Evolutionary conservation across 2,329 filamentous ascomycete genomes (phyloP), one percentile per base, ranked within the genome.

Genomic region (Pseudogymnoascus sp.): DNA sequence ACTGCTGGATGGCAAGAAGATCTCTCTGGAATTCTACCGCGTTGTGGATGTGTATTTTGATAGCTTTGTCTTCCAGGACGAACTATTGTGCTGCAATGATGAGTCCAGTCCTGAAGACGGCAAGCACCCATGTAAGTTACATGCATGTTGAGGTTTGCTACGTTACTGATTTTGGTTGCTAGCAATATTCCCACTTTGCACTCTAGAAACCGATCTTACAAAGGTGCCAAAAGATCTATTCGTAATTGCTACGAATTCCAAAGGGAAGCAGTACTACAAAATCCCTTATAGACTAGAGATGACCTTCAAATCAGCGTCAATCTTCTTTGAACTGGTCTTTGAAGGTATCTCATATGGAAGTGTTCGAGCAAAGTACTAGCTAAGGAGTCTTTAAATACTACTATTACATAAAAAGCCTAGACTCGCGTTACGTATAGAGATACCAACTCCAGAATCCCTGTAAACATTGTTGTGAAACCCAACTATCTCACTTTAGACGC

Each of bases 21-120:
- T 41, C 1, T 41, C 38, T 41, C 38, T 23, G 10, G 0, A 13
- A 13, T 41, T 41, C 38, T 41, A 41, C 38, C 18, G 38, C 18
- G 38, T 41, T 41, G 38, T 41, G 19, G 38, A 39, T 39, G n/a
- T n/a, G n/a, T n/a, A 21, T 8, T 39, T 21, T 39, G 9, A 9
- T 2, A 62, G 58, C 23, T 65, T 60, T 39, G 48, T 61, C 21
- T 61, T 64, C 58, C 61, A 62, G 3, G 21, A 18, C 18, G 58
- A 52, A 9, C 35, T 62, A 56, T 59, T 63, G 38, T 41, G 19
- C 38, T 41, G 18, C 38, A 41, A 41, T 23, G 38, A 41, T 23
- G 19, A 41, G 4, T 23, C 10, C 5, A 41, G 38, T 21, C 19
- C 18, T 39, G 10, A 39, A 3, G 38, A 39, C 18, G 10, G 18